Evolutionary conservation across 106 monocot species (phyloP).

Genomic region (Platanthera zijinensis): DNA sequence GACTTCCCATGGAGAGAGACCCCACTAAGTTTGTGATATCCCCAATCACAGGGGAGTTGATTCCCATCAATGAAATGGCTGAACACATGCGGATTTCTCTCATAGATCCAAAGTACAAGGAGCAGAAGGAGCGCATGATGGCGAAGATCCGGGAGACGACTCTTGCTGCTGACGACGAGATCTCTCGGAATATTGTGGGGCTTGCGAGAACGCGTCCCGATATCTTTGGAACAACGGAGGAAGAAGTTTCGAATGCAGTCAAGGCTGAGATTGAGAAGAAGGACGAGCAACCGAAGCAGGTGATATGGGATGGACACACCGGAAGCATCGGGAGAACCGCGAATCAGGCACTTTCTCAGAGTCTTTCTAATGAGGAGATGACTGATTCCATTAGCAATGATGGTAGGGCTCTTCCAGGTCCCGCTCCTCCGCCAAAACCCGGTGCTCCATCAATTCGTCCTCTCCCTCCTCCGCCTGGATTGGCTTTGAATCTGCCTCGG

Average conservation of each 20-base stretch:
- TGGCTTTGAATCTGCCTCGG: conserved; percentile 69
- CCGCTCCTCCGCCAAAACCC: conserved; percentile 68
- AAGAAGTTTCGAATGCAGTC: conserved; percentile 94
- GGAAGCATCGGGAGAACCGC: conserved; percentile 97
- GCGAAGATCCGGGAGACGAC: conserved; percentile 96
- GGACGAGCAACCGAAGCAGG: conserved; percentile 93
- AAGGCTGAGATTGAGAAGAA: conserved; percentile 99
- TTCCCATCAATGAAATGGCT: conserved; percentile 95
- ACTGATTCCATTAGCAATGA: conserved; percentile 28
- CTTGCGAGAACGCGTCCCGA: conserved; percentile 93
- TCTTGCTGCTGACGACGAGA: conserved; percentile 92
- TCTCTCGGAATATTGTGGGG: conserved; percentile 91
- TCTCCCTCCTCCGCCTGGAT: conserved; percentile 70
- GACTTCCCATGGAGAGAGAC: conserved; percentile 71
- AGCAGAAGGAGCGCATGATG: conserved; percentile 99
- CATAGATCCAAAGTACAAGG: conserved; percentile 98
- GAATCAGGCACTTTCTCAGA: conserved; percentile 78
- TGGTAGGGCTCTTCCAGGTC: conserved; percentile 48
- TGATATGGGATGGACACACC: conserved; percentile 96
- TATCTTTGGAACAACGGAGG: conserved; percentile 98
- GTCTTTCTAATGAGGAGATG: conserved; percentile 45
- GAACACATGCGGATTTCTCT: conserved; percentile 98
- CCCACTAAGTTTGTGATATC: conserved; percentile 92
- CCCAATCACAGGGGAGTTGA: conserved; percentile 90
- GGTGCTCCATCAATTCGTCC: conserved; percentile 67